These are phyloP conservation scores for Epichloe amarillans DNA, from an alignment of 2,329 filamentous ascomycete genomes.

Conservation along the genomic window DNA sequence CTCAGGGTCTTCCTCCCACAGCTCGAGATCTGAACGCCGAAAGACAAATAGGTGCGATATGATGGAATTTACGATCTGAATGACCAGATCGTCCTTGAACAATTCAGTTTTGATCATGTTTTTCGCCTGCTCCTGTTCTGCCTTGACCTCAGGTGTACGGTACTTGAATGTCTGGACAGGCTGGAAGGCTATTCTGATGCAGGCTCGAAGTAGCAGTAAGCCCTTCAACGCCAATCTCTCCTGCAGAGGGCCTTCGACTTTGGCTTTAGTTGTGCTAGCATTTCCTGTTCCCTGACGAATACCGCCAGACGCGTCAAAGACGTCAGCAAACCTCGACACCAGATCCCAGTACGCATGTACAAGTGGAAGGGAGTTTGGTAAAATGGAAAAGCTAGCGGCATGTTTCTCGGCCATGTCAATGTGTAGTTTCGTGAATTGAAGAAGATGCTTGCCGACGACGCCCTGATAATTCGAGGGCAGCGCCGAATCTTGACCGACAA, in stretches of 20 bases:
- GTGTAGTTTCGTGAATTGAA: conserved; percentile 87
- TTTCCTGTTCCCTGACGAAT: conserved; percentile 32
- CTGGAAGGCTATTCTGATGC: conserved; percentile 72
- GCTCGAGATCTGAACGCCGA: conserved; percentile 67
- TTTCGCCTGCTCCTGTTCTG: conserved; percentile 60
- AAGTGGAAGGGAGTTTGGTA: conserved; percentile 68
- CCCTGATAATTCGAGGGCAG: conserved; percentile 41
- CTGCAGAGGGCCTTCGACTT: conserved; percentile 47
- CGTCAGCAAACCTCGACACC: conserved; percentile 61
- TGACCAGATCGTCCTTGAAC: conserved; percentile 62
- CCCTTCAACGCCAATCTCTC: conserved; percentile 77
- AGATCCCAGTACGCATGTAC: conserved; percentile 78
- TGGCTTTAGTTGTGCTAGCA: conserved; percentile 29
- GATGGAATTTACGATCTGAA: conserved; percentile 70
- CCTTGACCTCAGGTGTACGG: conserved; percentile 57
- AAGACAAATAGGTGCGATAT: conserved; percentile 85
- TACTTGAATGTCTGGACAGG: conserved; percentile 76
- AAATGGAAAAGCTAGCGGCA: conserved; percentile 66
- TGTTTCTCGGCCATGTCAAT: conserved; percentile 71
- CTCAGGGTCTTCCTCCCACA: conserved; percentile 90
- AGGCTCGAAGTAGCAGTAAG: conserved; percentile 67
- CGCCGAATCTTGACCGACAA: conserved; percentile 43
- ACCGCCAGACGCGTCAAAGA: conserved; percentile 50
- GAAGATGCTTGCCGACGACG: conserved; percentile 68
- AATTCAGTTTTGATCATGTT: conserved; percentile 58